Evolutionary conservation across 768 basidiomycete species (phyloP), one percentile per base, ranked within the genome.

Genomic region (Melanogaster broomeanus): DNA sequence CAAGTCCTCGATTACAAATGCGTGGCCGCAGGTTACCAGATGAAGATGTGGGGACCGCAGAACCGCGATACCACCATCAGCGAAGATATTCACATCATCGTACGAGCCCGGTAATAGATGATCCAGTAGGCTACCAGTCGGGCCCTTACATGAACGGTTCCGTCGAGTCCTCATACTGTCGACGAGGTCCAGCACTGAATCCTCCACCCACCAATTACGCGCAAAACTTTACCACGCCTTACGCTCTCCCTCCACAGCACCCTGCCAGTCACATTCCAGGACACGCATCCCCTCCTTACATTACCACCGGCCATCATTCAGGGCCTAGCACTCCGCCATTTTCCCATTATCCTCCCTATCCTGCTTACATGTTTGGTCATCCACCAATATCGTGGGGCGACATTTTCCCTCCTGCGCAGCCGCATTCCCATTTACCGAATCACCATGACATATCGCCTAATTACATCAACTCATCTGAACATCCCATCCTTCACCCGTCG

Each of bases 1-100:
- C 82, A 11, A 83, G 81, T 49, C 81, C 81, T 13, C 71, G 65
- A 39, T 44, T 73, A 13, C 64, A 65, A 50, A 45, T 71, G 34
- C 70, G 76, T 53, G 74, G 71, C 19, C 69, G 72, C 52, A 67
- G 74, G 16, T 59, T 82, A 39, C 76, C 75, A 0, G 69, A 61
- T 2, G 80, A 81, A 33, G 68, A 73, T n/a, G 11, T 55, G 38
- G 47, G 47, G 42, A 55, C 27, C 2, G 41, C 51, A 39, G 60
- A 67, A 49, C 48, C 58, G 38, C 56, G 60, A 62, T 66, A 63
- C 37, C 61, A 68, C 56, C 28, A 25, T 42, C 56, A 45, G 27
- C 43, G 47, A 45, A 52, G 52, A 56, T 57, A 55, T 15, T 53
- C 57, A 5, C 33, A 52, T 25, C 46, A 49, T 22, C 54, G 50